Evolutionary conservation across 2,329 filamentous ascomycete genomes (phyloP), one percentile per base, ranked within the genome.

Genomic region (Rhinocladiella mackenziei): DNA sequence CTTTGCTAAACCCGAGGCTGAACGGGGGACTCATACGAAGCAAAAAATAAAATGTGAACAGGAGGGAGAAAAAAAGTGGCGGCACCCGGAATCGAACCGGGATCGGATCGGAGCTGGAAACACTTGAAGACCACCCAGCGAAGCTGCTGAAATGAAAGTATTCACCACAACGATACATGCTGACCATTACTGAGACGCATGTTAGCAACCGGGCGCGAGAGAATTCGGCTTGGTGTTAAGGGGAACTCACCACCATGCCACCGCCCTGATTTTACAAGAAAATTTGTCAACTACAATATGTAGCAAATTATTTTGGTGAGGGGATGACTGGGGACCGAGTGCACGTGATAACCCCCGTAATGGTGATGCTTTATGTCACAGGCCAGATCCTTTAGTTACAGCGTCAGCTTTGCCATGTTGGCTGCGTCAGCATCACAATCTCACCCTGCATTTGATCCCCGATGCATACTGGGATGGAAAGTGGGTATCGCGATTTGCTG

Each of bases 111-210:
- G 43, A 45, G 43, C 37, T 45, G 43, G 43, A 28, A 40, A 30
- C 14, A 36, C 40, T 15, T 34, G 35, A 13, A 35, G 5, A 19
- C 6, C n/a, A 17, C 15, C n/a, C 32, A 11, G 32, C 13, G 8
- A 19, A 9, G 28, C 13, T 15, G 10, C 5, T 14, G 11, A 10
- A 26, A 14, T 31, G 15, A 20, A 19, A 26, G 13, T 11, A 29
- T 22, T 20, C 32, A 41, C 43, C 43, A 45, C 43, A 45, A 45
- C 43, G 43, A 45, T 40, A 40, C 43, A 45, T 45, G 43, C 43
- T 45, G 36, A 45, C 43, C 43, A 45, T 45, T 45, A 45, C 43
- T 33, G 18, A 8, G 13, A 31, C 11, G 8, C 39, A 43, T 38
- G 33, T 44, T 32, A 44, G 33, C 14, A 18, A 17, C 4, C 26